Base-by-base conservation (phyloP, 192 early-diverging fungal species). In the Mortierella alpina region DNA sequence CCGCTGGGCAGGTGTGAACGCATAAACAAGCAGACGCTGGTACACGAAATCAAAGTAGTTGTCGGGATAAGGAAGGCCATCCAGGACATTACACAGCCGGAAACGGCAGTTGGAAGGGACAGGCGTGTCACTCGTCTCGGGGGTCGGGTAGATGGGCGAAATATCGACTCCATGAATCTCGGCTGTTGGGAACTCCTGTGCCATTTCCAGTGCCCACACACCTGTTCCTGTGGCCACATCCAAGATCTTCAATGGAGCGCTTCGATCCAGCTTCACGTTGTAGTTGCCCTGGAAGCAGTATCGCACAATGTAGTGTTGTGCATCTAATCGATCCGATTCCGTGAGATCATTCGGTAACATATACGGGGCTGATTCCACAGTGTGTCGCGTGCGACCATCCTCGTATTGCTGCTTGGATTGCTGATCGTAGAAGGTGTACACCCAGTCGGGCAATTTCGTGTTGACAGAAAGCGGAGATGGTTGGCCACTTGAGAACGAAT, bases 291-390 rank as follows among this genome's bases (percentile, higher is more conserved):
- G 53, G 44, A 67, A 67, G 2, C 70, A 71, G n/a, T 75, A 82
- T 50, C 80, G 66, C 11, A 82, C 64, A 50, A 85, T 50, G 41
- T 85, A 85, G 45, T 85, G 77, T 15, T 85, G 84, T 60, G 79
- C 80, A 12, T 79, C 75, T 59, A 85, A 23, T 13, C 84, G 78
- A 47, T 85, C 84, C n/a, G 82, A 67, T 57, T 85, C 84, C 17
- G 73, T 49, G 18, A 75, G 63, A 42, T 58, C 66, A 55, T 75
- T 51, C 5, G 64, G 63, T 13, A 78, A 42, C 45, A 67, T 66
- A 59, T 78, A 78, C 5, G 66, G 66, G 0, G 66, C 66, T 2
- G 66, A 67, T 48, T 67, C 45, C n/a, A 67, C 45, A 56, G 54
- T 18, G 42, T 67, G 66, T 20, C 66, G 66, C 39, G 54, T 57